Evolutionary conservation across 352 stramenopile species (phyloP), one percentile per base, ranked within the genome.

Genomic region (Globisporangium spiculum): DNA sequence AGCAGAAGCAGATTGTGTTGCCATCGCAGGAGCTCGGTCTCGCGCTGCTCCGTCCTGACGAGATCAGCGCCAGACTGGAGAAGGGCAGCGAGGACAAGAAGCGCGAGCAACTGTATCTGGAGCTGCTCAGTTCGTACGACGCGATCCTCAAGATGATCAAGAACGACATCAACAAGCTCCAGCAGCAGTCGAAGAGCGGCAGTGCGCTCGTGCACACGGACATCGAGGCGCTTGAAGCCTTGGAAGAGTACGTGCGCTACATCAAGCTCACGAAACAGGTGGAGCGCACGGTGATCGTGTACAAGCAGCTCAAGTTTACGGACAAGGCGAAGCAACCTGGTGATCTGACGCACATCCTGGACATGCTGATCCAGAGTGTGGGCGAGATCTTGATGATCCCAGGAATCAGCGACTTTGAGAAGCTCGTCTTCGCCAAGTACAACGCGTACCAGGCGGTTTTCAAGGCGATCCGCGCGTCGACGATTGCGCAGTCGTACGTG

Each of bases 291-390:
- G 72, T 91, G 44, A 66, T 60, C 1, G 76, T 95, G 52, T 90
- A 89, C 66, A 81, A 81, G 67, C 83, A 91, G 65, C 76, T 93
- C n/a, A 86, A 87, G 54, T 70, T 73, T 22, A 65, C 76, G 9
- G 73, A 78, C 26, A 82, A 81, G 60, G 70, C 75, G 1, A 71
- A 79, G 30, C 77, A 88, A 63, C 69, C 76, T 1, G 85, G 84
- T 24, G 86, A 95, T 54, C 66, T 95, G 24, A 89, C 78, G 26
- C 87, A 95, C 74, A 86, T 95, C 53, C 73, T 95, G 16, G 81
- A 93, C 61, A 93, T 93, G 87, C 68, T 95, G 1, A 77, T 95
- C 53, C 87, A 93, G 75, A 90, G 77, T 67, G 81, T 93, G 20
- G 78, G 76, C n/a, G 85, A 93, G 60, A 95, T 95, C 63, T 50